Conservation (phyloP, 2,329 filamentous ascomycete genomes). For the Colletotrichum orbiculare region DNA sequence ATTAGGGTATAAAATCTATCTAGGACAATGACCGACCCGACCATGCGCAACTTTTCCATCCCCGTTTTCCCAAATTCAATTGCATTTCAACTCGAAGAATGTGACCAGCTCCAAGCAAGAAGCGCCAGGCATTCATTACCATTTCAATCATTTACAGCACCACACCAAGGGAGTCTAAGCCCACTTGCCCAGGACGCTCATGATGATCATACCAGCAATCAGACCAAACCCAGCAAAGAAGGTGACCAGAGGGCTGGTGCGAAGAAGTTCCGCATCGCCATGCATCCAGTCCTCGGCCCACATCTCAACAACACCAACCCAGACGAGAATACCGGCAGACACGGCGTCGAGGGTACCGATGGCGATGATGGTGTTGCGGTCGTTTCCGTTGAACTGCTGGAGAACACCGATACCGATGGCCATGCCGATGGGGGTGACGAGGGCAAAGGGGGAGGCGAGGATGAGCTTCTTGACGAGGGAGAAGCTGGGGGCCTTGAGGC, state of each 20-base stretch:
- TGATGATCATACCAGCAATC: constrained; percentile 71
- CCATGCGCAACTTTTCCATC: constrained; percentile 7
- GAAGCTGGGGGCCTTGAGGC: constrained; percentile 39
- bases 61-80: background rate
- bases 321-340: constrained; percentile 80
- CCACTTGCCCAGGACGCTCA: constrained; percentile 83
- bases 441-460: constrained; percentile 72
- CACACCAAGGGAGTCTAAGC: constrained; percentile 55
- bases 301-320: constrained; percentile 85
- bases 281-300: constrained; percentile 79
- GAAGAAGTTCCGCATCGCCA: constrained; percentile 61
- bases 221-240: constrained; percentile 63
- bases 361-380: constrained; percentile 74
- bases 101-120: background rate
- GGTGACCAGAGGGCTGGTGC: constrained; percentile 61
- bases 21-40: constrained; percentile 17
- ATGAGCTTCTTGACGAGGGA: constrained; percentile 64
- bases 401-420: constrained; percentile 81
- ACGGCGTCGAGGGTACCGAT: constrained; percentile 80
- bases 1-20: constrained; percentile 30
- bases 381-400: constrained; percentile 77
- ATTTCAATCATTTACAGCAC: background rate
- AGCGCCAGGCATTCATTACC: constrained; percentile 16
- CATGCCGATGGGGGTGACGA: constrained; percentile 83
- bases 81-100: background rate